These are phyloP conservation scores for Monosporozyma aquatica DNA, from an alignment of 805 yeast genomes.

Conservation along the genomic window DNA sequence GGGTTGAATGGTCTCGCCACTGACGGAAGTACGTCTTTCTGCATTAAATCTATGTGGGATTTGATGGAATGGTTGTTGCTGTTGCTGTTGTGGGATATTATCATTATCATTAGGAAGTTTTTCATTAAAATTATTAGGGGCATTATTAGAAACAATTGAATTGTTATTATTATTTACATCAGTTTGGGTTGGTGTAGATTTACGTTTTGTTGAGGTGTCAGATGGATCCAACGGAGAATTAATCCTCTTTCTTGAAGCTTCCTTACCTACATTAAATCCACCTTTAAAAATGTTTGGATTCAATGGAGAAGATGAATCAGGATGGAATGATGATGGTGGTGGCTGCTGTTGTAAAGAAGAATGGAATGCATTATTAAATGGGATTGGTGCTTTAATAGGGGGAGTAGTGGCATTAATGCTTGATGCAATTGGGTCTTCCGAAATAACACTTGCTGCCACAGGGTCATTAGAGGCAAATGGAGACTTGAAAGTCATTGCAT, in stretches of 20 bases:
- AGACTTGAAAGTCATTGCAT: no score
- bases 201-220: not conserved
- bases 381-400: not conserved
- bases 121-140: not conserved
- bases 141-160: not conserved
- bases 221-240: constrained; percentile 6
- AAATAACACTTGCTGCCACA: not conserved
- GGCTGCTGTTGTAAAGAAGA: not conserved
- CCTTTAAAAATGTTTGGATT: constrained; percentile 2
- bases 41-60: constrained; percentile 49
- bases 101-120: not conserved
- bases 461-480: not conserved
- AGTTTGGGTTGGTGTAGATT: not conserved
- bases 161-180: not conserved
- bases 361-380: no score
- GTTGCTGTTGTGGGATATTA: not conserved
- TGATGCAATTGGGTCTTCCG: not conserved
- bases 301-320: not conserved
- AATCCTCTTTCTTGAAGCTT: constrained; percentile 2
- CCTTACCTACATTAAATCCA: constrained; percentile 4
- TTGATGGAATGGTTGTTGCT: not conserved
- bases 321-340: constrained; percentile 2
- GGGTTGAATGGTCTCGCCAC: constrained; percentile 82
- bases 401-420: not conserved
- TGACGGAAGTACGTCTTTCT: constrained; percentile 79